Evolutionary conservation across 2,329 filamentous ascomycete genomes (phyloP), one percentile per base, ranked within the genome.

Genomic region (Elsinoe fawcettii): DNA sequence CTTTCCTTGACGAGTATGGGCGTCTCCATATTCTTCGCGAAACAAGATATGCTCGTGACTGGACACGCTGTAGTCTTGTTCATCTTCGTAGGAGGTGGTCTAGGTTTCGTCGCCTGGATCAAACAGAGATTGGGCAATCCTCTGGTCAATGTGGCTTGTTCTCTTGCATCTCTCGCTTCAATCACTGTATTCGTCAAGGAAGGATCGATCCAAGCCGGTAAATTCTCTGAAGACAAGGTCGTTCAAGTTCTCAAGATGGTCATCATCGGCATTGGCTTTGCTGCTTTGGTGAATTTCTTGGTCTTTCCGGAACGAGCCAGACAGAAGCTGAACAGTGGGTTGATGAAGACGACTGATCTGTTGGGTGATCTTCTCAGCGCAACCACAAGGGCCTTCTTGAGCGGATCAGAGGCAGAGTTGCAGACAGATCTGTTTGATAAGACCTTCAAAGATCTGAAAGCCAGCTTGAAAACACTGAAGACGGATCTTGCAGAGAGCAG

Each of bases 151-250:
- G 70, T 73, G 11, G 88, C 87, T 49, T 90, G 87, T 63, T 96
- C 90, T 30, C 77, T 96, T 62, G 84, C 91, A 5, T 92, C 89
- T 32, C 84, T 97, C 58, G 89, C 89, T 51, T 88, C 93, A 61
- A 95, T 96, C 67, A 91, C 88, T 2, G 83, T 95, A 46, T 76
- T 96, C 60, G 96, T 92, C 9, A 95, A 95, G 71, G 92, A 96
- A 71, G 90, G 90, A 53, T 84, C 90, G 2, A 85, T 96, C 0
- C 88, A 95, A 65, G 84, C 81, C 32, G 89, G 88, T 5, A 85
- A 86, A 55, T 90, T 96, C 66, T 90, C 87, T 0, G 83, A 87
- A 64, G 83, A 83, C 59, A 95, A 95, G 71, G 86, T 96, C 54
- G 75, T 84, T 0, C 88, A 95, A 69, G 85, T 92, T 23, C 74